Evolutionary conservation across 768 basidiomycete genomes (phyloP), one percentile per base, ranked within the genome.

Genomic region (Mycena belliarum): DNA sequence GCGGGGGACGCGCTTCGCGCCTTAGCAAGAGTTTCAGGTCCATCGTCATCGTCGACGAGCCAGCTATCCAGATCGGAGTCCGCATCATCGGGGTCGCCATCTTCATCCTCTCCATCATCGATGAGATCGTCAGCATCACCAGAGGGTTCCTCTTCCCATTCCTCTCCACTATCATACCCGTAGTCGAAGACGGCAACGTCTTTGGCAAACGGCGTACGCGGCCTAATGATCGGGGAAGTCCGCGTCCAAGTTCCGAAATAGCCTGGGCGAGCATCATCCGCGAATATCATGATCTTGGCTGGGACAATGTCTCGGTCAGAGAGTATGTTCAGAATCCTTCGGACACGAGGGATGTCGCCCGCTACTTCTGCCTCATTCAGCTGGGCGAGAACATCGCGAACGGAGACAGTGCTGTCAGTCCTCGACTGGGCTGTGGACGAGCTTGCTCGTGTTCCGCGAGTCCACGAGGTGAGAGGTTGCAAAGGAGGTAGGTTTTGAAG

Each of bases 181-280:
- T 98, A 99, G 72, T 98, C 94, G 52, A 91, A 80, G 14, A 83
- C 79, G 1, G 88, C 75, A 12, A 83, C 77, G 66, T 99, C 97
- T 62, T 83, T 83, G 3, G 81, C 85, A 59, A 96, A 88, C 1
- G 97, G 95, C 18, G 81, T 83, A 16, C 97, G 85, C 2, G 95
- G 88, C 1, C 93, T 89, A 57, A 98, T 85, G 32, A 84, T 72
- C 18, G 78, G 78, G 15, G 94, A 95, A 58, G 78, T 84, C 52
- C 89, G 87, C 9, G 94, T 95, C 88, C 92, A 98, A 7, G 97
- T 98, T 21, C 95, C 96, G 65, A 86, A 89, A 72, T 96, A 98
- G 1, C 94, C 94, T 14, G 97, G 96, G 46, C 97, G 85, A 0
- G 82, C 79, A 69, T 98, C 93, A 55, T 88, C 88, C 16, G 78